These are phyloP conservation scores for Chloromonas sp. DNA, from an alignment of 163 green algal genomes.

Conservation along the genomic window DNA sequence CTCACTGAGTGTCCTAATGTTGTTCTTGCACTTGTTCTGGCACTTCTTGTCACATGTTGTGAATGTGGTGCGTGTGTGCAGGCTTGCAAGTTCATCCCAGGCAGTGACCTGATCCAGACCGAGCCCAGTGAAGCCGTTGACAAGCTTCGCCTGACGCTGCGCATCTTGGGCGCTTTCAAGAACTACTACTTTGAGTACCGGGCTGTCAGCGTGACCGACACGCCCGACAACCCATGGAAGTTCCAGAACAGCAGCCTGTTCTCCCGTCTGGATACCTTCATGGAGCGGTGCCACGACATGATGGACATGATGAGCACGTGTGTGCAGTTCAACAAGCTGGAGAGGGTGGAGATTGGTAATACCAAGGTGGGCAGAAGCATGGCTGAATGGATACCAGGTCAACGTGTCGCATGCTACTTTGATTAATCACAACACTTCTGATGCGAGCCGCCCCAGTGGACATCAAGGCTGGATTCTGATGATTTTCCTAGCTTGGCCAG, in stretches of 20 bases:
- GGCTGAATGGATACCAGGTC: no score
- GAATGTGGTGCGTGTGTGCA: slow-evolving; percentile 19
- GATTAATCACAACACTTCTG: no score
- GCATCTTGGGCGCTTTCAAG: slow-evolving; percentile 81
- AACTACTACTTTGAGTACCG: slow-evolving; percentile 82
- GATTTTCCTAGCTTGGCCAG: no score
- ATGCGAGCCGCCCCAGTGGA: no score
- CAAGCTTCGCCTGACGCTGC: slow-evolving; percentile 72
- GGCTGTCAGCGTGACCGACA: slow-evolving; percentile 33
- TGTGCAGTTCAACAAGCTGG: slow-evolving; percentile 79
- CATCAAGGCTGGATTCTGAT: no score
- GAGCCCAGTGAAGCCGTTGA: slow-evolving; percentile 76
- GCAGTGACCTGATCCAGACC: slow-evolving; percentile 68
- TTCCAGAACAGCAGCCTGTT: slow-evolving; percentile 80
- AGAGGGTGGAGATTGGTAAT: slow-evolving; percentile 84
- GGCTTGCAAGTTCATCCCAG: slow-evolving; percentile 67
- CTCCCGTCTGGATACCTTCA: slow-evolving; percentile 71
- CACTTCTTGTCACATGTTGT: no score
- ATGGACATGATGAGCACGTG: slow-evolving; percentile 73
- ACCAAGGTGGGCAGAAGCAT: slow-evolving; percentile 37
- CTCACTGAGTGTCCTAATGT: no score
- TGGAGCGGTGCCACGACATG: slow-evolving; percentile 80
- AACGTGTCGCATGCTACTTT: no score
- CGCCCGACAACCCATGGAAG: slow-evolving; percentile 68
- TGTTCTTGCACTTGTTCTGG: no score